Percentiles rank a stretch among this genome's conserved stretches.
Conservation (phyloP, 1,139 yeast genomes). For the Spathaspora sp. region DNA sequence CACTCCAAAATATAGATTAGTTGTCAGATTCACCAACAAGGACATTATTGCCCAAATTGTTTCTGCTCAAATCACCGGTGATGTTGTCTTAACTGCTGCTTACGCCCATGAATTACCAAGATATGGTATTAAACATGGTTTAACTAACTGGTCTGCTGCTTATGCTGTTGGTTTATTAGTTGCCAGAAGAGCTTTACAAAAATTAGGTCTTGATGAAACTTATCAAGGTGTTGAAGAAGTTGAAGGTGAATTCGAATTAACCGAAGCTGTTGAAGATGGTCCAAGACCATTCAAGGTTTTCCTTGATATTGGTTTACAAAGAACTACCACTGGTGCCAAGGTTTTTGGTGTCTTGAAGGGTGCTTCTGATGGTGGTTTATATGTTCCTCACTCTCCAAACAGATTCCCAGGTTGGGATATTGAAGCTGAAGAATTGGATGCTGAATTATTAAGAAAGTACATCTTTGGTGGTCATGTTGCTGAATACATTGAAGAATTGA, state of each 20-base stretch:
- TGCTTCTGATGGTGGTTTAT: slow-evolving; percentile 99
- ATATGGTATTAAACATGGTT: slow-evolving; percentile 98
- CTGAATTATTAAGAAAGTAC: slow-evolving; percentile 97
- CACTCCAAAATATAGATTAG: slow-evolving; percentile 99
- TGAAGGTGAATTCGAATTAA: slow-evolving; percentile 97
- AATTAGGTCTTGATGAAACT: slow-evolving; percentile 97
- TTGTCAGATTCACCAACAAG: slow-evolving; percentile 99
- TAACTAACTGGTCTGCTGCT: slow-evolving; percentile 99
- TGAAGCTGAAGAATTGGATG: slow-evolving; percentile 97
- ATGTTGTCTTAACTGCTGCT: slow-evolving; percentile 94
- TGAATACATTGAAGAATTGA: slow-evolving; percentile 99
- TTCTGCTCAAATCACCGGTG: slow-evolving; percentile 97
- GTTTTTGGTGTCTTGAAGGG: slow-evolving; percentile 99
- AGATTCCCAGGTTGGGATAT: slow-evolving; percentile 99
- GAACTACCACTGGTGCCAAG: slow-evolving; percentile 99
- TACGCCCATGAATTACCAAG: slow-evolving; percentile 98
- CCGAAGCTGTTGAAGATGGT: slow-evolving; percentile 98
- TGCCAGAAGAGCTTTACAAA: slow-evolving; percentile 99
- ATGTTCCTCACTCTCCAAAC: slow-evolving; percentile 99
- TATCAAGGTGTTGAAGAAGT: slow-evolving; percentile 99
- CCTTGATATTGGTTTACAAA: slow-evolving; percentile 99
- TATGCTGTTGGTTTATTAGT: slow-evolving; percentile 98
- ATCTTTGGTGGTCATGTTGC: slow-evolving; percentile 99
- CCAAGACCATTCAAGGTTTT: slow-evolving; percentile 99
- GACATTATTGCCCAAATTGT: slow-evolving; percentile 98